Base-by-base conservation (phyloP, 495 filamentous ascomycete species). In the Beverwykella pulmonaria region DNA sequence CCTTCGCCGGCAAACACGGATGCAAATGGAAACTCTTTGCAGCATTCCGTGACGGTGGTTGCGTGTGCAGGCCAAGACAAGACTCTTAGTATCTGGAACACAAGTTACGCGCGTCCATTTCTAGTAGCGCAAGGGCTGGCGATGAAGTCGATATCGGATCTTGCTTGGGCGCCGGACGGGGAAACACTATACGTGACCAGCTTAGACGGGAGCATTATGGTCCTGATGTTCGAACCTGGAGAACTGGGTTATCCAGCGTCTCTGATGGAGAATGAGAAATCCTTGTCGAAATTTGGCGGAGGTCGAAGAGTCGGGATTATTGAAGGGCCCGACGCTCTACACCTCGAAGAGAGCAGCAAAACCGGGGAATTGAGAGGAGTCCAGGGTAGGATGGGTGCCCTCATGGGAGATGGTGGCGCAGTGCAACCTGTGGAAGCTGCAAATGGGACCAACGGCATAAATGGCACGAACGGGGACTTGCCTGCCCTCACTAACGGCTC, bases 11-110 rank as follows among this genome's bases (percentile, higher is more conserved):
- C 32, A 26, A 64, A 82, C 82, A 72, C 73, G 17, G 82, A 84
- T 63, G 72, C 72, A 20, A 79, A 81, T 29, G 75, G 73, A n/a
- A 74, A 74, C 54, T 65, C 73, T 49, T 72, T 53, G 25, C 75
- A 75, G 65, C 73, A 65, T 47, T 80, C 92, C n/a, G 90, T 96
- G 4, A 98, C 93, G 0, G 94, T 98, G 0, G 94, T 98, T 73
- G 94, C 94, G 0, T 97, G 93, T 69, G 94, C 93, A 2, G 94
- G 94, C 15, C 95, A 96, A 65, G 94, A 99, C 75, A 97, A 97
- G 75, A 90, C 92, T 0, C 75, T 99, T 32, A 97, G 89, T 74
- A 85, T 99, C 39, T 99, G 94, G 94, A 96, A 97, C 74, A 99
- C 94, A 7, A 95, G 90, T 65, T 93, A 91, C 49, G 91, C 94